Conservation (phyloP, 768 basidiomycete genomes). For the Mycena indigotica region DNA sequence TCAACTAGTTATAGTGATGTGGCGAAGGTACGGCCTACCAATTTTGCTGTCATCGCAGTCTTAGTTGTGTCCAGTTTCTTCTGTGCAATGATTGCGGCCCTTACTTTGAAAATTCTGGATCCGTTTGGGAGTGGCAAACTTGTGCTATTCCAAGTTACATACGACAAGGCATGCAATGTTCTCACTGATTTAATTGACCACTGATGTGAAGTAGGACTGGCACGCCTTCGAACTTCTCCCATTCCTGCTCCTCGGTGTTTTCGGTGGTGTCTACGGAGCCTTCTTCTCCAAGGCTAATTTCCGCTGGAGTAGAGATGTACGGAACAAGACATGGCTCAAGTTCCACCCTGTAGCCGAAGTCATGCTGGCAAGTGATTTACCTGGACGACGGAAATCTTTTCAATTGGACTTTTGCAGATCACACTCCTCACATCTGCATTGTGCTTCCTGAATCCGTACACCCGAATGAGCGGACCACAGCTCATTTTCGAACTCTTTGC, state of each 20-base stretch:
- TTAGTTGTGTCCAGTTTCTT: constrained; percentile 89
- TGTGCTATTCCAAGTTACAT: constrained; percentile 89
- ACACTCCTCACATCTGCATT: constrained; percentile 75
- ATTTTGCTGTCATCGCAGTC: too few relatives aligned
- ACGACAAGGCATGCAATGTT: constrained; percentile 74
- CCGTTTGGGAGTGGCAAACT: constrained; percentile 96
- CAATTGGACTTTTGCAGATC: constrained; percentile 49
- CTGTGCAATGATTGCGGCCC: constrained; percentile 96
- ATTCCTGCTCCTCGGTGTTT: constrained; percentile 84
- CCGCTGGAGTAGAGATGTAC: constrained; percentile 82
- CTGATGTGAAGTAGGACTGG: constrained; percentile 66
- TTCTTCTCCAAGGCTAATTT: constrained; percentile 91
- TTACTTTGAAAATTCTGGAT: constrained; percentile 89
- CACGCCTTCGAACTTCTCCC: constrained; percentile 86
- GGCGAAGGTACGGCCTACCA: constrained; percentile 72
- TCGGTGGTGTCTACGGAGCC: constrained; percentile 94
- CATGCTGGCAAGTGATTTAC: constrained; percentile 55
- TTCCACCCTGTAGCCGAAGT: constrained; percentile 84
- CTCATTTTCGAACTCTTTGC: constrained; percentile 90
- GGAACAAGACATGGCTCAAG: constrained; percentile 80
- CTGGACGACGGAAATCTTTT: background rate
- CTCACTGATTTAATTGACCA: constrained; percentile 3
- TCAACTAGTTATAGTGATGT: constrained; percentile 68
- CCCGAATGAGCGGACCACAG: constrained; percentile 93
- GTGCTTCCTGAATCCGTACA: constrained; percentile 87